These are phyloP conservation scores for Oryza rufipogon DNA, from an alignment of 176 grass and related monocot genomes.

Conservation along the genomic window DNA sequence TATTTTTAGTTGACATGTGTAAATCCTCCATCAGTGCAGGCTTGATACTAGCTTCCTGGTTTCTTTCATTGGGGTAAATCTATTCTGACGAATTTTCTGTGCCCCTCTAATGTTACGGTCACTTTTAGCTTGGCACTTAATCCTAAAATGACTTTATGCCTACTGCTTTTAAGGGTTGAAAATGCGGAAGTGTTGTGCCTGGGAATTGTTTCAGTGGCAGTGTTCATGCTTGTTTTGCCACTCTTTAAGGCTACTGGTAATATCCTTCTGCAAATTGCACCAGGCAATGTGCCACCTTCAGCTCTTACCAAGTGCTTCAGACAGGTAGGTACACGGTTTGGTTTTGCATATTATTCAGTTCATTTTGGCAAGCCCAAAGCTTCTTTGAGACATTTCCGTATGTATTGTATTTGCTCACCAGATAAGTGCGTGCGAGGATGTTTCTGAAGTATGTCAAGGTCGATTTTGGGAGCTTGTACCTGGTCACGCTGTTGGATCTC, in stretches of 20 bases:
- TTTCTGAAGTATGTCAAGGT: slow-evolving; percentile 65
- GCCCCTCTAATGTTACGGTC: slow-evolving; percentile 3
- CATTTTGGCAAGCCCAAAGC: not conserved
- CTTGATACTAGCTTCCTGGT: slow-evolving; percentile 96
- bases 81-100: not conserved
- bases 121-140: slow-evolving; percentile 5
- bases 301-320: slow-evolving; percentile 80
- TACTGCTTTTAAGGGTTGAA: slow-evolving; percentile 63
- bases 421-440: slow-evolving; percentile 74
- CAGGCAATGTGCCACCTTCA: slow-evolving; percentile 79
- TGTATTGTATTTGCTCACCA: slow-evolving; percentile 36
- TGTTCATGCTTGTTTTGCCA: slow-evolving; percentile 95
- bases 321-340: slow-evolving; percentile 74
- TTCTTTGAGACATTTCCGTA: not conserved
- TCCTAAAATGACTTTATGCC: slow-evolving; percentile 12
- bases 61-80: slow-evolving; percentile 88
- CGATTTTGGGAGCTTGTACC: slow-evolving; percentile 96
- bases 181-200: slow-evolving; percentile 92
- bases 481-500: slow-evolving; percentile 73
- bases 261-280: slow-evolving; percentile 88
- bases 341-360: slow-evolving; percentile 14
- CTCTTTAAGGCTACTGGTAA: slow-evolving; percentile 86
- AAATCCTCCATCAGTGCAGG: slow-evolving; percentile 79
- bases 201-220: slow-evolving; percentile 88
- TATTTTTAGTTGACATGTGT: slow-evolving; percentile 10